These are phyloP conservation scores for Yamadazyma blattariae DNA, from an alignment of 1,139 yeast genomes.

Conservation along the genomic window DNA sequence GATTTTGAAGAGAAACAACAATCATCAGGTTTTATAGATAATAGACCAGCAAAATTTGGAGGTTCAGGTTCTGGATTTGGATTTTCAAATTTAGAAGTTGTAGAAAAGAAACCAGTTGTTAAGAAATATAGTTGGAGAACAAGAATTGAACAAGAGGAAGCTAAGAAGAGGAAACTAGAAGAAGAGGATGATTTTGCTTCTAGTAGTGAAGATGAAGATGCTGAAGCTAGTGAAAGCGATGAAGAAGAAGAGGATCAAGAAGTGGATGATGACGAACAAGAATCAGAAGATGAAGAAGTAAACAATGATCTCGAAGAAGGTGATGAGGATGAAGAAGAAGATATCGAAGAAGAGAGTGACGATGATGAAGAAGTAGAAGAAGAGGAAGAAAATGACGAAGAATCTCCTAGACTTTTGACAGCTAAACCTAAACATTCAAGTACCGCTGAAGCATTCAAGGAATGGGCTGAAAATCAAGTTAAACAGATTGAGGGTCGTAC, in stretches of 20 bases:
- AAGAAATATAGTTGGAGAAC: neutral
- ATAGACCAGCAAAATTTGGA: conserved; percentile 23
- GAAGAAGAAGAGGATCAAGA: conserved; percentile 21
- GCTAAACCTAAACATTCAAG: conserved; percentile 42
- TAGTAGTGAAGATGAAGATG: conserved; percentile 19
- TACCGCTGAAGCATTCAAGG: conserved; percentile 48
- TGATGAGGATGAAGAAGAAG: conserved; percentile 15
- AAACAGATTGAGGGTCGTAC: conserved; percentile 60
- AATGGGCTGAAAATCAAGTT: conserved; percentile 60
- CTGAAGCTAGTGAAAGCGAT: conserved; percentile 29
- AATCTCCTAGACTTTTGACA: conserved; percentile 31
- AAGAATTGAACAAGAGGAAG: conserved; percentile 35
- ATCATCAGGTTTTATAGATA: conserved; percentile 57
- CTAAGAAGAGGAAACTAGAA: conserved; percentile 26
- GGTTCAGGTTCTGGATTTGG: conserved; percentile 20
- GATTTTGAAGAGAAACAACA: conserved; percentile 62
- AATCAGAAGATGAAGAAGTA: conserved; percentile 18
- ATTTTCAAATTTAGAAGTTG: conserved; percentile 33
- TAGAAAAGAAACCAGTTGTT: conserved; percentile 13
- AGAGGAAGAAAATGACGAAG: conserved; percentile 17
- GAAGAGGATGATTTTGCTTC: conserved; percentile 18
- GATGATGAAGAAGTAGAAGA: conserved; percentile 17
- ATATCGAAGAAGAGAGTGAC: conserved; percentile 23
- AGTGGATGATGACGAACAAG: conserved; percentile 28
- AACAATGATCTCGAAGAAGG: conserved; percentile 19